Evolutionary conservation across 1,139 yeast genomes (phyloP).

Genomic region (Kluyveromyces marxianus): DNA sequence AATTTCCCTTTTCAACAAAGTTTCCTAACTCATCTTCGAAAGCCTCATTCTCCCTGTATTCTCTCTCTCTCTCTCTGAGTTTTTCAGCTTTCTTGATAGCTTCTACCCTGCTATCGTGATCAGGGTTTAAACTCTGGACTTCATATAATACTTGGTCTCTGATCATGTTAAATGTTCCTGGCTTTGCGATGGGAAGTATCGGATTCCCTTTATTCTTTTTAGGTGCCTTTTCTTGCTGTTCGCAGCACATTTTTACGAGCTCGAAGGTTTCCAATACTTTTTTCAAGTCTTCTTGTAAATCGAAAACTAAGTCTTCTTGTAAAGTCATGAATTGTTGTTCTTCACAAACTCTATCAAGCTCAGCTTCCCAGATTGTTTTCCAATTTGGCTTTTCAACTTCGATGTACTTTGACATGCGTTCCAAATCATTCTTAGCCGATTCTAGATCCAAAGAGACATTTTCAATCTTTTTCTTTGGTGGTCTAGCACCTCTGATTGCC

Average conservation of each 20-base stretch:
- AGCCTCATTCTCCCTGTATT: slow-evolving; percentile 48
- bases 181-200: slow-evolving; percentile 52
- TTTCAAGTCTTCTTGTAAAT: slow-evolving; percentile 70
- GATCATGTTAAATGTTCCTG: slow-evolving; percentile 58
- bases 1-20: slow-evolving; percentile 68
- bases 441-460: slow-evolving; percentile 58
- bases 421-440: slow-evolving; percentile 47
- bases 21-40: slow-evolving; percentile 84
- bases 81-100: slow-evolving; percentile 87
- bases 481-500: slow-evolving; percentile 84
- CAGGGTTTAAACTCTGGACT: slow-evolving; percentile 70
- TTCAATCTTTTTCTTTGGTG: slow-evolving; percentile 65
- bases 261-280: slow-evolving; percentile 77
- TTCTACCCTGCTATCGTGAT: slow-evolving; percentile 76
- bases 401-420: slow-evolving; percentile 54
- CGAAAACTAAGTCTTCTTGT: slow-evolving; percentile 79
- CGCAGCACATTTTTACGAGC: slow-evolving; percentile 73
- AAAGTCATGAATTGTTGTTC: slow-evolving; percentile 88
- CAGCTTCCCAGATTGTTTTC: slow-evolving; percentile 91
- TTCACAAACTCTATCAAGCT: slow-evolving; percentile 81
- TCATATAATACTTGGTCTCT: slow-evolving; percentile 77
- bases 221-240: slow-evolving; percentile 58
- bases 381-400: slow-evolving; percentile 69
- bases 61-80: slow-evolving; percentile 64
- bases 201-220: slow-evolving; percentile 30